Evolutionary conservation across 768 basidiomycete genomes (phyloP), one percentile per base, ranked within the genome.

Genomic region (Calocybe cyanea): DNA sequence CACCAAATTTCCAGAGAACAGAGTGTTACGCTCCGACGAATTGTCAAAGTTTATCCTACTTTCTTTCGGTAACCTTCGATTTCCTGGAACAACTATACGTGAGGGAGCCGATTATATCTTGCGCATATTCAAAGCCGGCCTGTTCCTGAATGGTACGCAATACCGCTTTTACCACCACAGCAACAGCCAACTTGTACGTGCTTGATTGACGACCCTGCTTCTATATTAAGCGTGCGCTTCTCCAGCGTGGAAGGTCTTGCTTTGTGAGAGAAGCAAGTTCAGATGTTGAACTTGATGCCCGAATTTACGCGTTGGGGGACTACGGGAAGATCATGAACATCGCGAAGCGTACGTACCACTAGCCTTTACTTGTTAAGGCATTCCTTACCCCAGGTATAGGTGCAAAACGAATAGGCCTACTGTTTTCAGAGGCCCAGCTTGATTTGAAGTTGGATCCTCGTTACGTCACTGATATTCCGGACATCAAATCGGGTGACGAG

Each of bases 131-230:
- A 74, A 71, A 48, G 63, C 66, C 0, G 83, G 83, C 0, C 46
- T 86, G 1, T 75, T 73, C 53, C 53, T 83, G 53, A 84, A 85
- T 49, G 70, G 68, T 1, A 59, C 72, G 0, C 77, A 83, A 51
- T 83, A 84, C 57, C 76, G 83, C 2, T 85, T 85, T 57, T 85
- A 83, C 48, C 78, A 80, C 45, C 83, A 86, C 47, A 83, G 83
- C 33, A 83, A 85, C 55, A 85, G 81, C 49, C 83, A 86, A 51
- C 54, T 85, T 57, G 81, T 82, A 81, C 49, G 83, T 50, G 2
- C 13, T 31, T 6, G 14, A 5, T 7, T 35, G n/a, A 18, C n/a
- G 17, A 18, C 15, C 36, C 17, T 30, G 19, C 15, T 13, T 7
- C 50, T 19, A 31, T 17, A 7, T 25, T 36, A 7, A 17, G 11